Evolutionary conservation across 257 asterid species (phyloP), one percentile per base, ranked within the genome.

Genomic region (Nyctanthes arbortristis): DNA sequence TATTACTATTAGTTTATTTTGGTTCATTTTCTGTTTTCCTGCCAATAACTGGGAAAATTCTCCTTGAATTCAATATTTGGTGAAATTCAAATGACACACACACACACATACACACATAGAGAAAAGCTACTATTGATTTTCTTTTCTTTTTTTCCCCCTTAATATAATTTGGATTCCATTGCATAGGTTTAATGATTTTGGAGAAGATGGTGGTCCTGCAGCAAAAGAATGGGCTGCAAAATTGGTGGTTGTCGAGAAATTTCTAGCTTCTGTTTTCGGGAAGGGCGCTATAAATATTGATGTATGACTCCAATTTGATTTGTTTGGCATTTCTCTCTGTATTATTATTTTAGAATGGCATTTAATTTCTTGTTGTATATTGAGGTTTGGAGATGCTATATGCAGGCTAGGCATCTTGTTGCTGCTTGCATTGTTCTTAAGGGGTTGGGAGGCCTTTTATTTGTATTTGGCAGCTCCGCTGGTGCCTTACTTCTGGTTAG

Each of bases 171-270:
- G 65, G 34, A 14, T 54, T 8, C n/a, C 31, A 29, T 60, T 61
- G 32, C 68, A 27, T 61, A 93, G 99, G 96, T 91, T 84, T 81
- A 80, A 80, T 61, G 97, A 91, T 65, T 86, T 91, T 75, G 97
- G 97, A 60, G 90, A 80, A 12, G 89, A 89, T 69, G 97, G 97
- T 69, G 99, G 99, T 9, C 88, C 96, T 12, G 92, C 96, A 59
- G 95, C 90, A 55, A 79, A 84, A 81, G 88, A 77, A 67, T 84
- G 84, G 89, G 91, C 89, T 72, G 91, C 95, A 61, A 93, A 87
- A 78, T 72, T 93, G 79, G 85, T 77, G 55, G 73, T 75, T 31
- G 63, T 83, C 70, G 82, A 89, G 85, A 75, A 79, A 68, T 36
- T 57, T 60, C 68, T 87, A 2, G 78, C 82, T 45, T 76, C 83